Evolutionary conservation across 1,284 basidiomycete species (phyloP).

Genomic region (Ceratobasidium sp.): DNA sequence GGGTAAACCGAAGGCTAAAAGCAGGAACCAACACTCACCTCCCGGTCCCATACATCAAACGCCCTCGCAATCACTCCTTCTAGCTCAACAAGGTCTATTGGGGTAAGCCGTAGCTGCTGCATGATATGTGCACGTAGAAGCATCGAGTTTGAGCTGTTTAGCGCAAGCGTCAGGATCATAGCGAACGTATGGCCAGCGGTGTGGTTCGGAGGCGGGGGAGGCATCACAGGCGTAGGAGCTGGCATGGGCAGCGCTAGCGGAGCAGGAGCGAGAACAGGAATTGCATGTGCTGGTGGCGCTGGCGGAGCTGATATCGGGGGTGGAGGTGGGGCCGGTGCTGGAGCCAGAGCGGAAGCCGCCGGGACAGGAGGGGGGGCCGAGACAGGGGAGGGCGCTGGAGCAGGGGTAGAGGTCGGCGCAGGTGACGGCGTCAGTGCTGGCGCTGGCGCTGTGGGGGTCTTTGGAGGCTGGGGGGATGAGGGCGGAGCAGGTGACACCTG

Average conservation of each 20-base stretch:
- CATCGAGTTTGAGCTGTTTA: slow-evolving; percentile 67
- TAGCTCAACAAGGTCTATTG: slow-evolving; percentile 77
- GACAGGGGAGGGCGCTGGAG: slow-evolving; percentile 1
- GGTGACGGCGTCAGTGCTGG: slow-evolving; percentile 46
- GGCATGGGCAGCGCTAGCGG: not conserved
- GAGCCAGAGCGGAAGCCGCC: not conserved
- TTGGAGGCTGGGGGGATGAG: slow-evolving; percentile 50
- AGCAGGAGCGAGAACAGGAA: not conserved
- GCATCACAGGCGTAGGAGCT: not conserved
- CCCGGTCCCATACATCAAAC: slow-evolving; percentile 83
- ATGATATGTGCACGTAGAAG: slow-evolving; percentile 77
- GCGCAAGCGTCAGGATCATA: slow-evolving; percentile 72
- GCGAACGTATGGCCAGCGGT: slow-evolving; percentile 76
- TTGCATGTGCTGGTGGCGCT: not conserved
- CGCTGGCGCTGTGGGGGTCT: slow-evolving; percentile 61
- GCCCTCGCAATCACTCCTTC: slow-evolving; percentile 81
- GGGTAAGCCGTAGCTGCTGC: slow-evolving; percentile 74
- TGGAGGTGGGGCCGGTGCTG: slow-evolving; percentile 10
- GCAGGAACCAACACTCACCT: slow-evolving; percentile 57
- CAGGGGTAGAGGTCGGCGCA: slow-evolving; percentile 6
- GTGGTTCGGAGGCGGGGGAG: slow-evolving; percentile 51
- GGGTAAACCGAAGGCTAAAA: not conserved
- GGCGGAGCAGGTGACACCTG: slow-evolving; percentile 55
- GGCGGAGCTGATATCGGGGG: not conserved
- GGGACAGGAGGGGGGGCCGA: not conserved